Percentiles rank a stretch among this genome's conserved stretches.
Conservation (phyloP, 495 filamentous ascomycete species). For the Aspergillus cavernicola region DNA sequence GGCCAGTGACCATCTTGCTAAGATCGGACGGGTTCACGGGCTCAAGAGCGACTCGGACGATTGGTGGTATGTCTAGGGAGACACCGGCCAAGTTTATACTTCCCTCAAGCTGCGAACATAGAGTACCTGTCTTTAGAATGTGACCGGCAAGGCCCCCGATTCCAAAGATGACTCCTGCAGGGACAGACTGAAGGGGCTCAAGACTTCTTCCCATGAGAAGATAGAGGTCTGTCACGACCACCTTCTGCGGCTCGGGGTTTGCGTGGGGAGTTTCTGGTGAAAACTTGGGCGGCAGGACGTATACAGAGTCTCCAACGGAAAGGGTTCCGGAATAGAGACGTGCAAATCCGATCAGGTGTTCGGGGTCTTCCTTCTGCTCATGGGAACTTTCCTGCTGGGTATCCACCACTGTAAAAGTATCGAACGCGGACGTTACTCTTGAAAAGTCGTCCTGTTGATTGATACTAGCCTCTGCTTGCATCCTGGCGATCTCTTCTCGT, state of each 20-base stretch:
- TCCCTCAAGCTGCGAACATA: conserved; percentile 85
- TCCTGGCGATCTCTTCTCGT: conserved; percentile 76
- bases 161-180: conserved; percentile 94
- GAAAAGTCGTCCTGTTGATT: conserved; percentile 38
- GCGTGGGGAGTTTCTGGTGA: conserved; percentile 73
- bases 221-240: conserved; percentile 84
- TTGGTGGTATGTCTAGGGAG: conserved; percentile 72
- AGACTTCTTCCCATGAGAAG: conserved; percentile 92
- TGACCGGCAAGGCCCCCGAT: conserved; percentile 88
- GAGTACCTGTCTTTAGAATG: conserved; percentile 89
- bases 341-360: conserved; percentile 93
- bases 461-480: conserved; percentile 56
- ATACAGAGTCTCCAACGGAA: conserved; percentile 83
- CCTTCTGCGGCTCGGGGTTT: conserved; percentile 73
- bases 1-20: conserved; percentile 86
- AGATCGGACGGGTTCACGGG: conserved; percentile 83
- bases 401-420: conserved; percentile 40
- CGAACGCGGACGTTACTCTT: conserved; percentile 47
- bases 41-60: conserved; percentile 92
- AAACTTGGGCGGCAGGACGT: conserved; percentile 90
- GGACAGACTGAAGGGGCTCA: conserved; percentile 77
- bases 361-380: conserved; percentile 59
- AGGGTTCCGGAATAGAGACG: conserved; percentile 88
- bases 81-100: conserved; percentile 91
- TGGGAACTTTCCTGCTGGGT: conserved; percentile 32